phyloP scores from a whole-genome alignment of 768 basidiomycete genomes.

The Boletus rubescentipes region DNA sequence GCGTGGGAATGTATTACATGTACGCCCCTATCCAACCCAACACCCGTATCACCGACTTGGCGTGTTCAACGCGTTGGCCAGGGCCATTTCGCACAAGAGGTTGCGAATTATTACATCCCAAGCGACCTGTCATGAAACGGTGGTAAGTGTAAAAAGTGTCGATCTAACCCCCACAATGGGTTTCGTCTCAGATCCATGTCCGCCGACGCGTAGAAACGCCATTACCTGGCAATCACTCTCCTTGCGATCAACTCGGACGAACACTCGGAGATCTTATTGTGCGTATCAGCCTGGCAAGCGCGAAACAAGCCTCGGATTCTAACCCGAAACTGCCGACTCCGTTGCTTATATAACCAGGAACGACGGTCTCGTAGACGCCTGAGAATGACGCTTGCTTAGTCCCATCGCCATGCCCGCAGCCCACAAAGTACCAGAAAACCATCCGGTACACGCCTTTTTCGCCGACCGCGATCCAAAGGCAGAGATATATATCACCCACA shows the following conservation, averaged over 20 bases:
- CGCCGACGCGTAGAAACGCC: not conserved
- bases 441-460: slow-evolving; percentile 26
- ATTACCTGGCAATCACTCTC: not conserved
- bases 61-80: not conserved
- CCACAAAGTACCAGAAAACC: slow-evolving; percentile 24
- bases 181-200: not conserved
- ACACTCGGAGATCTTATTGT: not conserved
- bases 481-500: slow-evolving; percentile 33
- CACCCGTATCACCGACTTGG: too few species aligned
- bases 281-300: not conserved
- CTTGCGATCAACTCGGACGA: not conserved
- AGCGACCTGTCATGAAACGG: too few species aligned
- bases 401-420: slow-evolving; percentile 25
- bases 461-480: slow-evolving; percentile 12
- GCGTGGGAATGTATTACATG: slow-evolving; percentile 25
- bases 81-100: too few species aligned
- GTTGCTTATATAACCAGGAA: slow-evolving; percentile 21
- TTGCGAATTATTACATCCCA: too few species aligned
- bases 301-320: not conserved
- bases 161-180: not conserved
- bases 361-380: not conserved
- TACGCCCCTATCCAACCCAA: not conserved
- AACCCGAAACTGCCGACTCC: not conserved
- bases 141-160: not conserved
- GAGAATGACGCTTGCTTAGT: not conserved